Evolutionary conservation across 768 basidiomycete species (phyloP), one percentile per base, ranked within the genome.

Genomic region (Tephrocybe sp.): DNA sequence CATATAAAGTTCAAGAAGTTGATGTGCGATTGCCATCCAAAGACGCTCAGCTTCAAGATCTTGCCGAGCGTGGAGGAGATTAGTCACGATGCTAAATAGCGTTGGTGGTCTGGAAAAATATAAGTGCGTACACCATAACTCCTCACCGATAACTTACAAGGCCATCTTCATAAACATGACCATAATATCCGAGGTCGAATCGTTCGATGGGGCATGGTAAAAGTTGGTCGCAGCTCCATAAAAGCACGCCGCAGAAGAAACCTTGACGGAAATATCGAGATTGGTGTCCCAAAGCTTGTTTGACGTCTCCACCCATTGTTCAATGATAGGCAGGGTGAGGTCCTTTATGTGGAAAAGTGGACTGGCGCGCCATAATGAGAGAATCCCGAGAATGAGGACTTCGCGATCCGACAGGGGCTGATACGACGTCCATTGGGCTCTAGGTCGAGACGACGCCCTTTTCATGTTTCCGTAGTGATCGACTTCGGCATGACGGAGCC

Each of bases 351-450:
- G 80, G 67, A 87, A 88, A 21, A 67, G 54, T 0, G 78, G 72
- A 38, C 77, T 74, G 1, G 74, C 62, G 16, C 87, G 78, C 84
- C 84, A 91, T 25, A 92, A 69, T 0, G 86, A 75, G 8, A 89
- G 68, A n/a, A 89, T 75, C 4, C 79, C 80, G 2, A 91, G 71
- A 9, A 89, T 66, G 8, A 93, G 73, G 13, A 89, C 71, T 55
- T 92, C 90, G 32, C 80, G 72, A 54, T 90, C 88, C 0, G 76
- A 70, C 3, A 89, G 68, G 2, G 83, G 78, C 61, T 88, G 84
- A 0, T 66, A 54, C 4, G 72, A 70, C 25, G 73, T 73, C 1
- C 80, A 78, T 50, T 80, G 82, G 9, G 78, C 78, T 61, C 80
- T 86, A 3, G 89, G 89, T 15, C 83, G 75, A 2, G 68, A 55